phyloP scores from a whole-genome alignment of 2,329 filamentous ascomycete genomes.

The Colletotrichum lupini region DNA sequence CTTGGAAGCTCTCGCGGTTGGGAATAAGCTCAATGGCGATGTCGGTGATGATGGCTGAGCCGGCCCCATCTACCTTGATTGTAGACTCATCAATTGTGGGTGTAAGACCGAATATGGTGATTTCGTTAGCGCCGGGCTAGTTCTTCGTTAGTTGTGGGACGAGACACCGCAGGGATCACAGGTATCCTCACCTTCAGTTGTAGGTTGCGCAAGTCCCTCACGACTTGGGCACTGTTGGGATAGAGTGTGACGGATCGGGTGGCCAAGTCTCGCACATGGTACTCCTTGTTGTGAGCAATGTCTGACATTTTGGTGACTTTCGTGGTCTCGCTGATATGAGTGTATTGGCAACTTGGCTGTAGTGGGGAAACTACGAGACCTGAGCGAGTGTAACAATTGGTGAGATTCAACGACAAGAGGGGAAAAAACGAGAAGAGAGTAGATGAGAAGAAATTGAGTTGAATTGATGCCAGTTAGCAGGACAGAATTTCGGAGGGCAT shows the following conservation, averaged over 20 bases:
- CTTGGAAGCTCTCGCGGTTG: conserved; percentile 65
- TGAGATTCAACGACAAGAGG: background rate
- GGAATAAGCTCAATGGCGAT: conserved; percentile 69
- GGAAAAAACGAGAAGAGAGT: background rate
- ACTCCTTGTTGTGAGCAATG: conserved; percentile 56
- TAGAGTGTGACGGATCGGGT: conserved; percentile 74
- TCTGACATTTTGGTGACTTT: conserved; percentile 46
- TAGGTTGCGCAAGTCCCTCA: conserved; percentile 68
- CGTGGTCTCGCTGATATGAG: background rate
- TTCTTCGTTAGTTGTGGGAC: conserved; percentile 57
- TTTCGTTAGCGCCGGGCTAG: conserved; percentile 66
- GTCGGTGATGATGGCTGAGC: conserved; percentile 68
- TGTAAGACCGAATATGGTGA: conserved; percentile 66
- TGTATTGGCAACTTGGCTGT: background rate
- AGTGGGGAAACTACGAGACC: background rate
- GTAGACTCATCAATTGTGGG: conserved; percentile 67
- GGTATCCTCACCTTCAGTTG: conserved; percentile 51
- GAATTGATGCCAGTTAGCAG: background rate
- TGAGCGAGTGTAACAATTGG: background rate
- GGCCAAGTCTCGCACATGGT: conserved; percentile 65
- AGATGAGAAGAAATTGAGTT: background rate
- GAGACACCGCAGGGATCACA: conserved; percentile 55
- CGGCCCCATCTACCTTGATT: conserved; percentile 69
- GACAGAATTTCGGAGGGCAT: background rate
- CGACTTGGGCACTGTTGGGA: conserved; percentile 68